Percentiles rank a stretch among this genome's conserved stretches.
Conservation (phyloP, 306 rosid genomes). For the Castanea mollissima region DNA sequence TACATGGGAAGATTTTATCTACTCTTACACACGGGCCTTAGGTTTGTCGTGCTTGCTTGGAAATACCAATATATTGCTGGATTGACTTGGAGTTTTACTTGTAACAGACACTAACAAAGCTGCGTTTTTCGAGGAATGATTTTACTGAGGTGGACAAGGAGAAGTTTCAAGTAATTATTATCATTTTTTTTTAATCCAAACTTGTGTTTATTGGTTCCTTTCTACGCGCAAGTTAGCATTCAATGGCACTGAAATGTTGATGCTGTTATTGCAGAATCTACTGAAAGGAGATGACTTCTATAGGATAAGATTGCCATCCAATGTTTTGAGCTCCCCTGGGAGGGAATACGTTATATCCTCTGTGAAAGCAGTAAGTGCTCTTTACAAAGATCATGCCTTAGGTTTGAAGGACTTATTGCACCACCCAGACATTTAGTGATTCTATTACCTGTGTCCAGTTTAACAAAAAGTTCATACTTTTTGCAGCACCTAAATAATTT, state of each 20-base stretch:
- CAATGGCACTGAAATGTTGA: slow-evolving; percentile 12
- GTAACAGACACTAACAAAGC: slow-evolving; percentile 84
- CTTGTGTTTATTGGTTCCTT: neutral
- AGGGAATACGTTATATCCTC: slow-evolving; percentile 71
- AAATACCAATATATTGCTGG: neutral
- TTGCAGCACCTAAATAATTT: neutral
- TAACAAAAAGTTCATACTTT: neutral
- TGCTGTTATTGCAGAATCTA: slow-evolving; percentile 45
- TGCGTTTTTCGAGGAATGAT: slow-evolving; percentile 73
- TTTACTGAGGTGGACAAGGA: slow-evolving; percentile 61
- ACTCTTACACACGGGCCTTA: neutral
- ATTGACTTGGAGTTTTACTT: slow-evolving; percentile 27
- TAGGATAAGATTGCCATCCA: slow-evolving; percentile 79
- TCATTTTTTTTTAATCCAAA: neutral
- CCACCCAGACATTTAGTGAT: neutral
- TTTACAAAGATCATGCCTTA: neutral
- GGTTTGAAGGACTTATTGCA: neutral
- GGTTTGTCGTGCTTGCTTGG: neutral
- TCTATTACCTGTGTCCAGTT: neutral
- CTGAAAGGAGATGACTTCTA: slow-evolving; percentile 82
- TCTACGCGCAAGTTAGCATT: too few relatives aligned
- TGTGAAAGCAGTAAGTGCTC: slow-evolving; percentile 72
- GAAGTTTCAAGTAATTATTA: slow-evolving; percentile 48
- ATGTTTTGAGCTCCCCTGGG: slow-evolving; percentile 68
- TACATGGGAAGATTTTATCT: neutral